Evolutionary conservation across 2,329 filamentous ascomycete species (phyloP).

Genomic region (Dothiorella sarmentorum): DNA sequence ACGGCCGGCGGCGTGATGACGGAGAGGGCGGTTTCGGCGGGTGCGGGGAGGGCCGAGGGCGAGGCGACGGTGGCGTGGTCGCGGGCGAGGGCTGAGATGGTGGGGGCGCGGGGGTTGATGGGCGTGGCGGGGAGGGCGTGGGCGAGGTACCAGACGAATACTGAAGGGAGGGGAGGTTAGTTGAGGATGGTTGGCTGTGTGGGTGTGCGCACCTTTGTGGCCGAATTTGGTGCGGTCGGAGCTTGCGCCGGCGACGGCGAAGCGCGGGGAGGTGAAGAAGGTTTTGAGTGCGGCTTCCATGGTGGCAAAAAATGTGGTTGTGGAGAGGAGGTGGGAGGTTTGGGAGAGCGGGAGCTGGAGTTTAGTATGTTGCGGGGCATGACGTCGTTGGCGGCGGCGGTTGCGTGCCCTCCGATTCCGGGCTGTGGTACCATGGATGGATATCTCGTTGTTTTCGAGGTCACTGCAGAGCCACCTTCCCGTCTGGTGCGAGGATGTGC

Average conservation of each 20-base stretch:
- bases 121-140: conserved; percentile 75
- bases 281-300: conserved; percentile 69
- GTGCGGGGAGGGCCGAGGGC: conserved; percentile 62
- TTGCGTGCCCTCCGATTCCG: neutral
- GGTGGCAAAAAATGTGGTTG: conserved; percentile 16
- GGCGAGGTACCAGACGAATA: conserved; percentile 83
- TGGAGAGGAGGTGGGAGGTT: conserved; percentile 11
- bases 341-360: neutral
- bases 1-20: conserved; percentile 82
- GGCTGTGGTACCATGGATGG: too few relatives aligned
- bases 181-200: neutral
- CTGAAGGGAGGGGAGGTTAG: conserved; percentile 50
- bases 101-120: conserved; percentile 69
- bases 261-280: conserved; percentile 77
- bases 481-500: too few relatives aligned
- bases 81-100: conserved; percentile 60
- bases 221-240: conserved; percentile 83
- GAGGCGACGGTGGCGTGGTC: conserved; percentile 63
- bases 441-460: too few relatives aligned
- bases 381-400: neutral
- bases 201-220: conserved; percentile 63
- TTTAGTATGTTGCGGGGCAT: neutral
- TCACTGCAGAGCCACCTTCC: too few relatives aligned
- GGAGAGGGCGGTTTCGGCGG: conserved; percentile 70
- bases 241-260: conserved; percentile 87